Base-by-base conservation (phyloP, 306 rosid genomes). In the Abrus pulchellus region DNA sequence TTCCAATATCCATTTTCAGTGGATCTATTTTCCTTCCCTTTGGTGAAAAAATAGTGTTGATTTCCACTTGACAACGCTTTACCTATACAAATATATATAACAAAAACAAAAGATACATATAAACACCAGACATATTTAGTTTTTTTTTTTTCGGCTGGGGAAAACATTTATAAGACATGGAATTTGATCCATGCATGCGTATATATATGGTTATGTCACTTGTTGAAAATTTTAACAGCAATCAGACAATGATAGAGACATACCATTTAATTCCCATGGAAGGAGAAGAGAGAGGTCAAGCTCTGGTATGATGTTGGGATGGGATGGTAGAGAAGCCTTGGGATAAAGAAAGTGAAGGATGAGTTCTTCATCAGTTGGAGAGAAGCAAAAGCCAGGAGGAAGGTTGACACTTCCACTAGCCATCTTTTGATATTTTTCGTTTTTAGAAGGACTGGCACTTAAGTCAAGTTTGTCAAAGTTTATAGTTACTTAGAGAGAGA, bases 311-410 rank as follows among this genome's bases (percentile, higher is more conserved):
- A 88, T 81, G 75, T 83, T 79, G 62, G 89, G 83, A 52, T 88
- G 83, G 43, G 29, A 81, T 30, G 91, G 85, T 28, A 79, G 68
- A 70, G 86, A 81, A 53, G 75, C 68, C 68, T 83, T 88, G 66
- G 73, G 60, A 78, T 66, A 76, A 4, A 88, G 91, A 79, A 86
- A 88, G 63, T 88, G 89, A 78, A 86, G 85, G 27, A 88, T 13
- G 1, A 88, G 83, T 75, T 88, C 83, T 86, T 83, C 89, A 81
- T 88, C 91, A 7, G 89, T 88, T 74, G 91, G 91, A 75, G 70
- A 78, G 82, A 88, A 88, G 44, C 55, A 79, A 81, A 88, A 86
- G 29, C 91, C 91, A 38, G 91, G 91, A 40, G 89, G 91, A 75
- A 88, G 87, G 53, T 86, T 78, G 41, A 85, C 54, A 59, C 45